phyloP scores from a whole-genome alignment of 1,284 basidiomycete genomes.

The Ganoderma meredithae region DNA sequence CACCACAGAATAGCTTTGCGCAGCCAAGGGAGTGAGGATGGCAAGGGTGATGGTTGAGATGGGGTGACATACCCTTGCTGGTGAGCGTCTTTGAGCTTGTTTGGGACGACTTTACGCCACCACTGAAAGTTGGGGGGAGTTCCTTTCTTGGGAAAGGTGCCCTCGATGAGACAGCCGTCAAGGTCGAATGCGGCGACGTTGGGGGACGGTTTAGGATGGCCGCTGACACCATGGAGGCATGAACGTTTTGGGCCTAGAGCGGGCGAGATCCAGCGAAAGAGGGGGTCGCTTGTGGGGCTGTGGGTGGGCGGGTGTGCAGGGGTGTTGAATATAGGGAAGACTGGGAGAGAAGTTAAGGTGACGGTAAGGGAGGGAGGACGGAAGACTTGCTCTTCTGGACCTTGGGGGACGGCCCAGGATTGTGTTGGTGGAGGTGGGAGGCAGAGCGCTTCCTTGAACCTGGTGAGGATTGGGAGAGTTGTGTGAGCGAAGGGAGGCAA shows the following conservation, averaged over 20 bases:
- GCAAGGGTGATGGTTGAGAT: too few species aligned
- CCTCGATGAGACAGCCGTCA: conserved; percentile 87
- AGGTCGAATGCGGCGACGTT: conserved; percentile 87
- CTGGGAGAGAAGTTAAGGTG: conserved; percentile 9
- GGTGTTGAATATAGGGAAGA: conserved; percentile 21
- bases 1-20: conserved; percentile 72
- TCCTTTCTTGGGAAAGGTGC: conserved; percentile 56
- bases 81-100: conserved; percentile 66
- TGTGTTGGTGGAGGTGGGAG: conserved; percentile 13
- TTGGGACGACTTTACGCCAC: conserved; percentile 77
- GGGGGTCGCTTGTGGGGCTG: conserved; percentile 10
- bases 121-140: conserved; percentile 70
- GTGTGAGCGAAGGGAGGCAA: neutral
- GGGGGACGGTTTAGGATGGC: conserved; percentile 52
- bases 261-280: conserved; percentile 67
- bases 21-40: neutral
- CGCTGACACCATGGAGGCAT: conserved; percentile 70
- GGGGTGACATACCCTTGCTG: conserved; percentile 61
- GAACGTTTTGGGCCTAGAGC: conserved; percentile 59
- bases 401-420: conserved; percentile 18
- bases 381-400: conserved; percentile 29
- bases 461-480: neutral
- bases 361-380: neutral
- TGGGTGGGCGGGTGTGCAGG: conserved; percentile 6
- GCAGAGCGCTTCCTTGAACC: conserved; percentile 33